These are phyloP conservation scores for Calonectria crousiana DNA, from an alignment of 2,329 filamentous ascomycete genomes.

Conservation along the genomic window DNA sequence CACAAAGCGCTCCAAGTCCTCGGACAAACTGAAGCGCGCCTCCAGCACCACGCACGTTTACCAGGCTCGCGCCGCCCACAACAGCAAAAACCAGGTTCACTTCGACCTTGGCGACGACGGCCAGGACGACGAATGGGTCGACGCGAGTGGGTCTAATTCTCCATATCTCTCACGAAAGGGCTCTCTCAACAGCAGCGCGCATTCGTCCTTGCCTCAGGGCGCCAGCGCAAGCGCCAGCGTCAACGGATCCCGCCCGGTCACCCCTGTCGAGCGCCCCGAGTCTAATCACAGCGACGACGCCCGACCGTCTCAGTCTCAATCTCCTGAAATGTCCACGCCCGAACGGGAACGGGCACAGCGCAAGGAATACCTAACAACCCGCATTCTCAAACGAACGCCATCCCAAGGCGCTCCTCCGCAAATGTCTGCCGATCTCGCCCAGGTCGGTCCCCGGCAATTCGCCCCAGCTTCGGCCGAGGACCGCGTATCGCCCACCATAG, in stretches of 20 bases:
- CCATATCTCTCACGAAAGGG: slow-evolving; percentile 63
- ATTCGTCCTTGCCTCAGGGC: slow-evolving; percentile 58
- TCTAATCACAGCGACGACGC: slow-evolving; percentile 26
- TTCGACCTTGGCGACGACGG: slow-evolving; percentile 71
- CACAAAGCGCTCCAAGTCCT: slow-evolving; percentile 62
- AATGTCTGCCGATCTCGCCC: slow-evolving; percentile 70
- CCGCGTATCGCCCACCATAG: slow-evolving; percentile 39
- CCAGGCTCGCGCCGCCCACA: slow-evolving; percentile 54
- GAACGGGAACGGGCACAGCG: slow-evolving; percentile 62
- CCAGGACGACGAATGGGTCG: slow-evolving; percentile 73
- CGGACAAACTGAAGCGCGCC: slow-evolving; percentile 65
- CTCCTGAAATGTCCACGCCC: slow-evolving; percentile 42
- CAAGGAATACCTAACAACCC: slow-evolving; percentile 75
- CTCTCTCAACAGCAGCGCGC: slow-evolving; percentile 63
- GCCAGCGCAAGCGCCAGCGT: slow-evolving; percentile 47
- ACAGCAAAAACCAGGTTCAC: slow-evolving; percentile 67
- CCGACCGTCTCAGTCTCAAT: slow-evolving; percentile 22
- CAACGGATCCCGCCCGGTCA: slow-evolving; percentile 51
- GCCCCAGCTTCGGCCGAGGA: slow-evolving; percentile 47
- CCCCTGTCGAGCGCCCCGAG: slow-evolving; percentile 44
- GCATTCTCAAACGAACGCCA: slow-evolving; percentile 73
- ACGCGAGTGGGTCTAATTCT: slow-evolving; percentile 73
- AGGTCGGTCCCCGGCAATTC: slow-evolving; percentile 54
- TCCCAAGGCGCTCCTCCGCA: slow-evolving; percentile 73
- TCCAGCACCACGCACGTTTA: slow-evolving; percentile 63